A percentile compares a stretch with the other conserved stretches of the same genome.
Evolutionary conservation across 1,139 yeast species (phyloP).

Genomic region (Suhomyces wounanorum): DNA sequence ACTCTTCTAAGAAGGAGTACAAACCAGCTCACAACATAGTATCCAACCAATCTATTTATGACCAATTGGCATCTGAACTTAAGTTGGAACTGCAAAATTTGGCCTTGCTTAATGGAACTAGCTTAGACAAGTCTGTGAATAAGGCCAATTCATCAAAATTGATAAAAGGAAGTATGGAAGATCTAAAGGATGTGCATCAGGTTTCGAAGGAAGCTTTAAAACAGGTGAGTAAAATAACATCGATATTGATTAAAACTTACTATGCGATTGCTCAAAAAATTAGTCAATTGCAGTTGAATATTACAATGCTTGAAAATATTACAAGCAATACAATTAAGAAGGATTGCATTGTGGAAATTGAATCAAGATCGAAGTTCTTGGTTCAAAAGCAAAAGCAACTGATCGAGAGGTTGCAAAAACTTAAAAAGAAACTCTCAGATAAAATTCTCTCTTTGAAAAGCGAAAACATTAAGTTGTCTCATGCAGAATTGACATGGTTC

Average conservation of each 20-base stretch:
- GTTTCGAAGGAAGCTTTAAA: conserved; percentile 23
- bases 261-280: conserved; percentile 26
- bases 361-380: conserved; percentile 19
- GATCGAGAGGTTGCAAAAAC: conserved; percentile 20
- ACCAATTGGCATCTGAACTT: not conserved
- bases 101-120: not conserved
- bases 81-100: not conserved
- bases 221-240: conserved; percentile 22
- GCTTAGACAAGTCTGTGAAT: not conserved
- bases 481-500: conserved; percentile 40
- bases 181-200: conserved; percentile 7
- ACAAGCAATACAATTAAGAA: not conserved
- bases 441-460: conserved; percentile 24
- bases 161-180: conserved; percentile 1
- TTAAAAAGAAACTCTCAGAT: conserved; percentile 28
- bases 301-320: conserved; percentile 20
- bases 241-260: conserved; percentile 26
- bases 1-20: not conserved
- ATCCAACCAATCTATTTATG: not conserved
- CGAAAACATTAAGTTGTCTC: conserved; percentile 35
- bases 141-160: not conserved
- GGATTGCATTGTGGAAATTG: not conserved
- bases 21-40: not conserved
- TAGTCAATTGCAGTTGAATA: conserved; percentile 28
- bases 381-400: conserved; percentile 26